These are phyloP conservation scores for Ophiostoma sp. DNA, from an alignment of 2,329 filamentous ascomycete genomes.

Conservation along the genomic window DNA sequence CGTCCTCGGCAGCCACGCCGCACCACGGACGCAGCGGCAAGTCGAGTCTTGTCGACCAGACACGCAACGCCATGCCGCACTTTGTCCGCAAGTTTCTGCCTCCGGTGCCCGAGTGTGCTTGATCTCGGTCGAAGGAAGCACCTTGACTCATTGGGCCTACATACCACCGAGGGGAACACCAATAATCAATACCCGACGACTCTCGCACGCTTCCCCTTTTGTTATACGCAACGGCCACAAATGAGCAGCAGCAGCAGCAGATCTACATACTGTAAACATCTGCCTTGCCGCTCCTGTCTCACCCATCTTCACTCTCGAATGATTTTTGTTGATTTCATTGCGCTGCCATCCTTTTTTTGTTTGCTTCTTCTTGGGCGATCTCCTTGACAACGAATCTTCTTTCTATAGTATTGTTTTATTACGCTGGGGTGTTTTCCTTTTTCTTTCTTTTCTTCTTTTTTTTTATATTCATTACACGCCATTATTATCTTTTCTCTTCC, in stretches of 20 bases:
- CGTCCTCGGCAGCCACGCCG: neutral
- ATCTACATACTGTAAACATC: neutral
- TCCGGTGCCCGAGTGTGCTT: conserved; percentile 31
- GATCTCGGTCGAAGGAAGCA: neutral
- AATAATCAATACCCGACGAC: neutral
- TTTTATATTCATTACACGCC: neutral
- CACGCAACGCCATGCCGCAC: conserved; percentile 35
- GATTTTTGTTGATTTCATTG: neutral
- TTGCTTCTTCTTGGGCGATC: neutral
- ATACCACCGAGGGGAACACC: neutral
- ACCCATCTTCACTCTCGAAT: conserved; percentile 10
- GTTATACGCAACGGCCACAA: neutral
- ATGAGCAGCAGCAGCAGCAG: neutral
- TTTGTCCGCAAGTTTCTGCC: conserved; percentile 38
- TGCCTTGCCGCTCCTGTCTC: neutral
- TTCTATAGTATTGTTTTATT: neutral
- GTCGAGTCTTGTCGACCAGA: conserved; percentile 34
- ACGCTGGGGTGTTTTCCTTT: conserved; percentile 12
- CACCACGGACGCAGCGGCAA: conserved; percentile 33
- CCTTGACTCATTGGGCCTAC: neutral
- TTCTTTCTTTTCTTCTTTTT: neutral
- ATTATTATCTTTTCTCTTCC: conserved; percentile 1
- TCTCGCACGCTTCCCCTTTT: neutral
- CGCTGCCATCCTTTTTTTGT: neutral
- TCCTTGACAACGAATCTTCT: neutral